These are phyloP conservation scores for Dryas drummondii DNA, from an alignment of 306 rosid genomes.

Conservation along the genomic window DNA sequence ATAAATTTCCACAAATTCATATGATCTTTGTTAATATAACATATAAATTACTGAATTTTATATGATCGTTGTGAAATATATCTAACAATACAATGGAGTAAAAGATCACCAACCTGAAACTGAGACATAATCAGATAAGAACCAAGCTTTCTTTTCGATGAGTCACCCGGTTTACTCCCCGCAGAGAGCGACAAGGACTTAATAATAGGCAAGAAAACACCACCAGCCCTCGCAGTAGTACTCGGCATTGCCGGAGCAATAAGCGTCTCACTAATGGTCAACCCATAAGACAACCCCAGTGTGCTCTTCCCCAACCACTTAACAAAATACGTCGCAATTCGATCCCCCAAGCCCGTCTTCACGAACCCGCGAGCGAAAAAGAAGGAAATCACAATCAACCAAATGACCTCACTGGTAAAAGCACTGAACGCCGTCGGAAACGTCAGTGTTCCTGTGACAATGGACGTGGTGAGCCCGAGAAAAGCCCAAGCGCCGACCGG, in stretches of 20 bases:
- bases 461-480: constrained; percentile 58
- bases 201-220: constrained; percentile 90
- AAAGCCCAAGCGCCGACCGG: constrained; percentile 99
- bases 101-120: constrained; percentile 62
- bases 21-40: too few relatives aligned
- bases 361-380: constrained; percentile 97
- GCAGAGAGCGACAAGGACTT: constrained; percentile 79
- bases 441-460: constrained; percentile 63
- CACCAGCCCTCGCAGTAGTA: constrained; percentile 95
- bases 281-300: constrained; percentile 78
- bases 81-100: background rate
- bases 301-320: constrained; percentile 92
- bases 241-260: constrained; percentile 99
- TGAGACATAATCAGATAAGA: constrained; percentile 79
- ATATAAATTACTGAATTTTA: background rate
- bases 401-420: constrained; percentile 87
- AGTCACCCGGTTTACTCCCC: constrained; percentile 66
- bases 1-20: too few relatives aligned
- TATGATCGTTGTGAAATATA: background rate
- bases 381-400: constrained; percentile 94
- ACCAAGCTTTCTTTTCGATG: constrained; percentile 69
- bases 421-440: constrained; percentile 77
- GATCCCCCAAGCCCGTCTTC: constrained; percentile 87
- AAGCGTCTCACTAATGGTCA: constrained; percentile 79
- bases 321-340: constrained; percentile 86